These are phyloP conservation scores for Juglanconis oblonga DNA, from an alignment of 2,329 filamentous ascomycete species.

Conservation along the genomic window DNA sequence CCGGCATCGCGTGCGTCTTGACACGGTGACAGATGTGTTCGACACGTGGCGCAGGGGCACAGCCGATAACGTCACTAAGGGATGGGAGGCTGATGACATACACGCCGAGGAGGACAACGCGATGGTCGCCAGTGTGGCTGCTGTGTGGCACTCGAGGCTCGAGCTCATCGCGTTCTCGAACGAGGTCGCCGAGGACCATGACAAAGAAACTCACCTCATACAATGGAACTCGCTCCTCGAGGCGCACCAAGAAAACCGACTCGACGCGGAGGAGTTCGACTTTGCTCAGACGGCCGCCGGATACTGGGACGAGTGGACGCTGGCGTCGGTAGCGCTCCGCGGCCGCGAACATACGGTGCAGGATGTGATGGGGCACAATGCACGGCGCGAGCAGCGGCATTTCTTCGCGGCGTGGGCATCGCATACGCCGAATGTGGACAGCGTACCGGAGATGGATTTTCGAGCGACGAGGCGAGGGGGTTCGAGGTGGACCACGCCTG, in stretches of 20 bases:
- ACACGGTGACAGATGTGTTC: conserved; percentile 23
- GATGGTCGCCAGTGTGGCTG: conserved; percentile 23
- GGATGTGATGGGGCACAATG: conserved; percentile 23
- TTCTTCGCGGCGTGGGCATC: conserved; percentile 26
- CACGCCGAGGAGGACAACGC: conserved; percentile 24
- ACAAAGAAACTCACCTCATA: conserved; percentile 24
- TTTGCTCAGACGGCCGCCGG: conserved; percentile 20
- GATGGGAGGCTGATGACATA: conserved; percentile 23
- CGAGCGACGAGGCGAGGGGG: conserved; percentile 14
- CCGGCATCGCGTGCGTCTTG: conserved; percentile 24
- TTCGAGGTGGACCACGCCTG: conserved; percentile 16
- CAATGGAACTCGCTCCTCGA: conserved; percentile 23
- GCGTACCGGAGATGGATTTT: conserved; percentile 19
- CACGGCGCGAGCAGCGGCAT: conserved; percentile 20
- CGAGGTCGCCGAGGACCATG: conserved; percentile 26
- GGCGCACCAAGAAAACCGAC: conserved; percentile 20
- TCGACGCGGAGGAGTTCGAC: conserved; percentile 26
- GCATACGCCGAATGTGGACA: conserved; percentile 20
- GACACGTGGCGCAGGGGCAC: conserved; percentile 23
- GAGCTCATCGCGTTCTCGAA: conserved; percentile 18
- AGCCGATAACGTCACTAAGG: conserved; percentile 20
- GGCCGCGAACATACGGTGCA: conserved; percentile 22
- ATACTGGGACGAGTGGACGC: conserved; percentile 26
- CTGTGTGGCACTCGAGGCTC: conserved; percentile 22
- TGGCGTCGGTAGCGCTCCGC: conserved; percentile 23